Evolutionary conservation across 495 filamentous ascomycete genomes (phyloP), one percentile per base, ranked within the genome.

Genomic region (Penicillium ucsense): DNA sequence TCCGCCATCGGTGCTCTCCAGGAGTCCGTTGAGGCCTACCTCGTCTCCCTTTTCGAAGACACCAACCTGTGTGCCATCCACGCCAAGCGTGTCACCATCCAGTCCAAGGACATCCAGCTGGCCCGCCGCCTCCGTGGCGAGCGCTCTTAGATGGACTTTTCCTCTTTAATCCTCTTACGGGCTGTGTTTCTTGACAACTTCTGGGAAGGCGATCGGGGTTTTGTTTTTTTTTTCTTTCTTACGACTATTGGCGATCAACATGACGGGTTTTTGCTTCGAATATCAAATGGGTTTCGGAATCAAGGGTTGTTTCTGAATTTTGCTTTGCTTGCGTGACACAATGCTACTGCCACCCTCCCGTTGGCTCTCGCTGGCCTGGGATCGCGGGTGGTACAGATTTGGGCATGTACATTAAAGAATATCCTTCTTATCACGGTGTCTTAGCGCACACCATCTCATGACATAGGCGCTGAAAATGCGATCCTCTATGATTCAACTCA

Each of bases 11-110:
- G 94, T 74, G 92, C 92, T 68, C 91, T 99, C 56, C 92, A 99
- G 79, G 92, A 99, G 82, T 97, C 92, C 68, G 94, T 97, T 65
- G 92, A 99, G 85, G 94, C 92, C 51, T 99, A 99, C 83, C 89
- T 99, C 74, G 92, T 99, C 84, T 95, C 89, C 42, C 89, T 99
- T 65, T 98, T 98, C 62, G 94, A 97, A 72, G 92, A 97, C 74
- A 98, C 92, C 88, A 98, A 97, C 83, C 75, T 98, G 47, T 97
- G 92, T 80, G 92, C 92, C 68, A 97, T 98, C 81, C 92, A 98
- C 82, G 92, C 92, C 80, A 97, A 98, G 90, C 92, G 92, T 85
- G 86, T 91, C 70, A 91, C 86, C 68, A 92, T 90, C 75, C 85
- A 89, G 74, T 80, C 76, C 75, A 94, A 94, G 85, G 89, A 95